Evolutionary conservation across 1,284 basidiomycete species (phyloP).

Genomic region (Neonothopanus nambi): DNA sequence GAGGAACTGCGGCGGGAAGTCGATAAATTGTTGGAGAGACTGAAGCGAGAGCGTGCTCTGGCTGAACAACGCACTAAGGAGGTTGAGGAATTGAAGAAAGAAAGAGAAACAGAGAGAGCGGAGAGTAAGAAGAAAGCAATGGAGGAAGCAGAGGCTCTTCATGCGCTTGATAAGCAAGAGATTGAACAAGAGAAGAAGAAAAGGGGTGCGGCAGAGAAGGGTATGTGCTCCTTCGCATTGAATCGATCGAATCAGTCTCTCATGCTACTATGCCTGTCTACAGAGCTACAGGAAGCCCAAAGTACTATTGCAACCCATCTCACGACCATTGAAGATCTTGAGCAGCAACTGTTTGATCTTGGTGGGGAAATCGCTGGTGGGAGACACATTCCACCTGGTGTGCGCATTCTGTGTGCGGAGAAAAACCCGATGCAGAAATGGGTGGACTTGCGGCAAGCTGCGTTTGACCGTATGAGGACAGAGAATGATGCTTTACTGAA

Average conservation of each 20-base stretch:
- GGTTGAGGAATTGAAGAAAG: constrained; percentile 38
- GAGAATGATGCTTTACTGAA: constrained; percentile 76
- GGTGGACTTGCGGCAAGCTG: constrained; percentile 66
- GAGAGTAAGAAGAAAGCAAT: constrained; percentile 14
- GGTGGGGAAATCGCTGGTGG: constrained; percentile 75
- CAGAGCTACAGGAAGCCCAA: constrained; percentile 35
- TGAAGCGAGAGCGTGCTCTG: constrained; percentile 24
- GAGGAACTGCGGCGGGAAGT: constrained; percentile 44
- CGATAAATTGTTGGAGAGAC: constrained; percentile 18
- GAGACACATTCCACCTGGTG: constrained; percentile 71
- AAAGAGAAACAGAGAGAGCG: constrained; percentile 32
- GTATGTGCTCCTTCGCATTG: constrained; percentile 31
- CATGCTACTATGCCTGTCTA: background rate
- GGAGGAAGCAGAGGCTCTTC: too few relatives aligned
- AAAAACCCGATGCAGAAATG: constrained; percentile 79
- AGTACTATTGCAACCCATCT: constrained; percentile 40
- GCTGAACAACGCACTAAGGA: background rate
- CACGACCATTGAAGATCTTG: constrained; percentile 60
- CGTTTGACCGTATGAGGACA: constrained; percentile 65
- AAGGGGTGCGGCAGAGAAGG: constrained; percentile 35
- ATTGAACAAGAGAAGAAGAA: constrained; percentile 38
- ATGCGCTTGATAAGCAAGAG: background rate
- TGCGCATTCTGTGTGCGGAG: constrained; percentile 66
- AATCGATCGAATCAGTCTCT: too few relatives aligned
- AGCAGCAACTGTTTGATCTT: constrained; percentile 74